Conservation (phyloP, 352 stramenopile species). For the Phytophthora sansomeana region DNA sequence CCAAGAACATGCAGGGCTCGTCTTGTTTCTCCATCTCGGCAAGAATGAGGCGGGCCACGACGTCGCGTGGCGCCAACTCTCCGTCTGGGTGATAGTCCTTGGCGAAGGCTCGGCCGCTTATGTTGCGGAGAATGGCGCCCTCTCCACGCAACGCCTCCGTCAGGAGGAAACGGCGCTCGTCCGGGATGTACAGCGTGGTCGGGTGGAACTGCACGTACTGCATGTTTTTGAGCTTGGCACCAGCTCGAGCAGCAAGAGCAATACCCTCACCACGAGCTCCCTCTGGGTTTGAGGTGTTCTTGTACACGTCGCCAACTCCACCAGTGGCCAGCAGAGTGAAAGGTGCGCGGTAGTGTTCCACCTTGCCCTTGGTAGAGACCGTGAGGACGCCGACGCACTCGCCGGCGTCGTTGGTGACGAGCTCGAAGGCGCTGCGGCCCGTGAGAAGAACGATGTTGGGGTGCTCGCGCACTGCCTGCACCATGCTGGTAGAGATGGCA, state of each 20-base stretch:
- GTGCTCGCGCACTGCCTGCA: constrained; percentile 84
- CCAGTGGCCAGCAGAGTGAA: constrained; percentile 94
- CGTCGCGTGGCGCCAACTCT: constrained; percentile 94
- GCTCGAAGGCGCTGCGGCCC: constrained; percentile 78
- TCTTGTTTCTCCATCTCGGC: constrained; percentile 88
- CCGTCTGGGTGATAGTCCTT: constrained; percentile 93
- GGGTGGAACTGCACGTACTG: constrained; percentile 98
- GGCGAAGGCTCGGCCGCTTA: constrained; percentile 81
- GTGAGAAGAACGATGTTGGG: constrained; percentile 84
- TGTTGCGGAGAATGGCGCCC: constrained; percentile 91
- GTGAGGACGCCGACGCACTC: constrained; percentile 82
- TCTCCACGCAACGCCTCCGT: constrained; percentile 94
- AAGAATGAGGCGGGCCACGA: constrained; percentile 94
- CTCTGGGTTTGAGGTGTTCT: constrained; percentile 95
- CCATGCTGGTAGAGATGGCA: constrained; percentile 93
- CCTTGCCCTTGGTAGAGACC: constrained; percentile 57
- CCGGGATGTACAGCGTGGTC: constrained; percentile 93
- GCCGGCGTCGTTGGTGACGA: constrained; percentile 66
- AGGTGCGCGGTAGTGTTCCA: constrained; percentile 74
- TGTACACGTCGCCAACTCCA: constrained; percentile 94
- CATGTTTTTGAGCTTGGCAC: constrained; percentile 88
- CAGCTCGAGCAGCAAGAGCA: constrained; percentile 80
- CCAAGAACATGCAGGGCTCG: constrained; percentile 90
- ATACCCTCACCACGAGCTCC: constrained; percentile 78
- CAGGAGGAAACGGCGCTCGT: constrained; percentile 92